Conservation (phyloP, 225 moss, liverwort and hornwort genomes). For the Physcomitrellopsis africana region DNA sequence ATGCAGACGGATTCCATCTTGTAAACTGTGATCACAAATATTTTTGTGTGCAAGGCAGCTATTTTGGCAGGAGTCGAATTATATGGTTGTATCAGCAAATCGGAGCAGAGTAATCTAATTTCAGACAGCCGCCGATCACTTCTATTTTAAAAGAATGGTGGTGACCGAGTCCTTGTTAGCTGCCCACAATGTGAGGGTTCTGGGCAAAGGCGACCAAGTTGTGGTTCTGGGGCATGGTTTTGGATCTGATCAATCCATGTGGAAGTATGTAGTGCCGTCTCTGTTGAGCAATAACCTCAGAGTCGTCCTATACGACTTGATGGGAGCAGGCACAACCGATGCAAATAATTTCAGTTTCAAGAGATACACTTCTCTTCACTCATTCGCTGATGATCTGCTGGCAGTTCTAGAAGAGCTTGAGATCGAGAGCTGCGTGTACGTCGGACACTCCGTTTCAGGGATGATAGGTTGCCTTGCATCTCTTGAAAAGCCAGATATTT, state of each 20-base stretch:
- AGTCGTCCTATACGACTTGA: slow-evolving; percentile 58
- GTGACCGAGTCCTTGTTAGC: slow-evolving; percentile 25
- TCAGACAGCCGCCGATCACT: no score
- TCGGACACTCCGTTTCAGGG: slow-evolving; percentile 63
- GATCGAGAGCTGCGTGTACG: slow-evolving; percentile 53
- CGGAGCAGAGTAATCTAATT: no score
- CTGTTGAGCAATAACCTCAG: slow-evolving; percentile 49
- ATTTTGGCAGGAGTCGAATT: no score
- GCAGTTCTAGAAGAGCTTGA: slow-evolving; percentile 67
- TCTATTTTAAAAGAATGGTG: background rate
- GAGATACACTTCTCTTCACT: slow-evolving; percentile 50
- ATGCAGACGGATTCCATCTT: no score
- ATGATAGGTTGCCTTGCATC: slow-evolving; percentile 74
- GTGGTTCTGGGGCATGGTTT: slow-evolving; percentile 68
- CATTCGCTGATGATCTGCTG: slow-evolving; percentile 62
- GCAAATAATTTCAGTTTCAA: slow-evolving; percentile 55
- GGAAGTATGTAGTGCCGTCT: slow-evolving; percentile 54
- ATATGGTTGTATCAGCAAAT: no score
- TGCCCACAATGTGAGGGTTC: slow-evolving; percentile 60
- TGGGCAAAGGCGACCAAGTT: slow-evolving; percentile 50
- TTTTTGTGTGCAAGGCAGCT: no score
- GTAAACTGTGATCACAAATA: no score
- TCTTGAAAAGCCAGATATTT: slow-evolving; percentile 53
- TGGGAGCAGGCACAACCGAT: slow-evolving; percentile 65
- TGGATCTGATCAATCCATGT: slow-evolving; percentile 66